These are phyloP conservation scores for Hypomontagnella monticulosa DNA, from an alignment of 495 filamentous ascomycete species.

Conservation along the genomic window DNA sequence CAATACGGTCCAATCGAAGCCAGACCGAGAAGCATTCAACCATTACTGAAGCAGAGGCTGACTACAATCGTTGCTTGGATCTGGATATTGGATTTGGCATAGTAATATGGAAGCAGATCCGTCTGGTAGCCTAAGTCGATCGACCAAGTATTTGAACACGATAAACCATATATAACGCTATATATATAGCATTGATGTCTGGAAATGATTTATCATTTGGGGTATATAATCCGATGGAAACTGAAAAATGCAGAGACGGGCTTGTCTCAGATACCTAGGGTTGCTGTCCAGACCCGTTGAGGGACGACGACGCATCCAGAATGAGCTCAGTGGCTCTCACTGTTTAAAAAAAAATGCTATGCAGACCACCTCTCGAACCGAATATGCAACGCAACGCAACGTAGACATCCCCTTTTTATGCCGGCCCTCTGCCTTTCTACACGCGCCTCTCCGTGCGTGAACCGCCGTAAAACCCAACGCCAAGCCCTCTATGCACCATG, in stretches of 20 bases:
- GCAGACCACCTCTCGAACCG: conserved; percentile 20
- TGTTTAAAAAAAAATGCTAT: conserved; percentile 27
- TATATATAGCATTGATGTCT: background rate
- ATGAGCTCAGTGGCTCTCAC: conserved; percentile 1
- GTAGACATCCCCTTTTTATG: background rate
- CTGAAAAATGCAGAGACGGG: conserved; percentile 17
- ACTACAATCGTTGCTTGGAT: too few relatives aligned
- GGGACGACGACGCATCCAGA: conserved; percentile 11
- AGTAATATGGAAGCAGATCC: too few relatives aligned
- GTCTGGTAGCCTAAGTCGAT: too few relatives aligned
- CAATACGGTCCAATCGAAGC: background rate
- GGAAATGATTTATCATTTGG: conserved; percentile 29
- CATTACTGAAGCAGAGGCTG: background rate
- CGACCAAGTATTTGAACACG: too few relatives aligned
- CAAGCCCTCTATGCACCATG: conserved; percentile 30
- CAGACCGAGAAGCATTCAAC: conserved; percentile 1
- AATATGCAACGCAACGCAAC: conserved; percentile 23
- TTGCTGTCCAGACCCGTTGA: conserved; percentile 12
- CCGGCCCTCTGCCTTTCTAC: background rate
- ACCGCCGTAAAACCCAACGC: conserved; percentile 28
- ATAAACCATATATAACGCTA: background rate
- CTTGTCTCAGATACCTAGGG: background rate
- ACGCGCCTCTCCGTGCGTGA: background rate
- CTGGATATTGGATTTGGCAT: background rate
- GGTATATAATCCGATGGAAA: conserved; percentile 25